A percentile compares a stretch with the other conserved stretches of the same genome.
These are phyloP conservation scores for Pseudocercospora vitis DNA, from an alignment of 2,329 filamentous ascomycete genomes.

Conservation along the genomic window DNA sequence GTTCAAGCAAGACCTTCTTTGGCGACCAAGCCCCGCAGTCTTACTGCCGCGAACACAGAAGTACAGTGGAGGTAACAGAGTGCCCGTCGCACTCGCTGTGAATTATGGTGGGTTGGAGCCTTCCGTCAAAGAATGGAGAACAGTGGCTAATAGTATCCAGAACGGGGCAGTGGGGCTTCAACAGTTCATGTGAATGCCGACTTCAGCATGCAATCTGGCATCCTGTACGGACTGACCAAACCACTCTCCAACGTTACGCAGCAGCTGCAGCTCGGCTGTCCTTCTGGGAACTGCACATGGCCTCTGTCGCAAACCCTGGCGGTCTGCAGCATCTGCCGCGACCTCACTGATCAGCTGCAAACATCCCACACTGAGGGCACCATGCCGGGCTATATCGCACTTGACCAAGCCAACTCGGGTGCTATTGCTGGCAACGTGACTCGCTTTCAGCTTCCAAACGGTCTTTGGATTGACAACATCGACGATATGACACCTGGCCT, in stretches of 20 bases:
- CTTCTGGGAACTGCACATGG: constrained; percentile 20
- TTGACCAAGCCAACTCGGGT: not conserved
- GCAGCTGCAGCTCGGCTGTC: constrained; percentile 12
- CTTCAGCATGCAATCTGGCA: constrained; percentile 18
- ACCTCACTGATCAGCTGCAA: not conserved
- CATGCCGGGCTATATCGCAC: not conserved
- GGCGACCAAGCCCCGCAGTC: not conserved
- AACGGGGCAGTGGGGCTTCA: not conserved
- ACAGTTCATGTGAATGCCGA: constrained; percentile 8
- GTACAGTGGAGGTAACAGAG: not conserved
- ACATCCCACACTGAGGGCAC: not conserved
- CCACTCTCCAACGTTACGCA: not conserved
- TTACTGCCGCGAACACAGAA: not conserved
- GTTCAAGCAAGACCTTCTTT: not conserved
- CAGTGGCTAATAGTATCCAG: not conserved
- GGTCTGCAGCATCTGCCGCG: constrained; percentile 12
- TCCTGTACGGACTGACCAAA: constrained; percentile 13
- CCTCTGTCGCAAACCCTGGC: constrained; percentile 7
- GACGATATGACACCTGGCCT: constrained; percentile 2
- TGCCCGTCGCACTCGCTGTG: not conserved
- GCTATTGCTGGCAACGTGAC: not conserved
- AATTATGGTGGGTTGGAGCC: not conserved
- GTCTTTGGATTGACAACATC: constrained; percentile 15
- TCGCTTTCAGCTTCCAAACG: constrained; percentile 11
- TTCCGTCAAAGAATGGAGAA: not conserved